Percentiles rank a stretch among this genome's conserved stretches.
Evolutionary conservation across 176 grass and related monocot genomes (phyloP).

Genomic region (Coix lacrymajobi): DNA sequence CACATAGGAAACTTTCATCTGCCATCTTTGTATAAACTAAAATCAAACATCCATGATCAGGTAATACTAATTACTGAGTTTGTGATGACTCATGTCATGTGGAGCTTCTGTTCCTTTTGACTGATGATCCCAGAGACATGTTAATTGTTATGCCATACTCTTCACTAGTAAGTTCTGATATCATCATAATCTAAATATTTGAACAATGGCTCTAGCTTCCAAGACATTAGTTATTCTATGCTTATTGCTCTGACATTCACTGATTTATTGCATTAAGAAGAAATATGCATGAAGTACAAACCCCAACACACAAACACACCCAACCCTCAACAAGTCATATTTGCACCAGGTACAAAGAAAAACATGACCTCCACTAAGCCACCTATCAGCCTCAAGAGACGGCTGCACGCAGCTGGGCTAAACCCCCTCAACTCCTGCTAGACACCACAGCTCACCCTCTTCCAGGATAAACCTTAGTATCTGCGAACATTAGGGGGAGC

Average conservation of each 20-base stretch:
- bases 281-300: neutral
- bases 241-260: neutral
- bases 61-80: neutral
- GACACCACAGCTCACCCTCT: neutral
- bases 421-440: neutral
- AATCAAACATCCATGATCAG: neutral
- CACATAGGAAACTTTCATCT: neutral
- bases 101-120: neutral
- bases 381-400: neutral
- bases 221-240: neutral
- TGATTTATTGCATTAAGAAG: neutral
- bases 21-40: neutral
- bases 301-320: neutral
- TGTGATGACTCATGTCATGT: neutral
- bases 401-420: neutral
- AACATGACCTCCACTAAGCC: neutral
- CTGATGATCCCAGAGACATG: neutral
- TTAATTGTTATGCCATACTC: neutral
- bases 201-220: neutral
- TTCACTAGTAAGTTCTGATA: slow-evolving; percentile 4
- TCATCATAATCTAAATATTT: slow-evolving; percentile 8
- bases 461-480: neutral
- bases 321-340: neutral
- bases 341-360: neutral
- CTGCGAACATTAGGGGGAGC: neutral